Conservation (phyloP, 1,139 yeast genomes). For the Candida sp. region DNA sequence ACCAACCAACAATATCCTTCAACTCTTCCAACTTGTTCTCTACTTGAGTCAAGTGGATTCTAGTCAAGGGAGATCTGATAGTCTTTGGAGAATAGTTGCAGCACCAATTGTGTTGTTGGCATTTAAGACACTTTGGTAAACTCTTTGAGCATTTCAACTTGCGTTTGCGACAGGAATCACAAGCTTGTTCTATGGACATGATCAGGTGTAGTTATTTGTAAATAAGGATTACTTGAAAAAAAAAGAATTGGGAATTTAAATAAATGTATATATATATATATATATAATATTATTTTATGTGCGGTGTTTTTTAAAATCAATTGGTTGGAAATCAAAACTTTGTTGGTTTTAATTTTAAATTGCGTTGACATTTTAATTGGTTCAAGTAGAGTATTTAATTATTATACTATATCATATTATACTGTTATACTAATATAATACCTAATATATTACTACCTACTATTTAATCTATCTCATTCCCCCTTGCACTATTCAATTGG, state of each 20-base stretch:
- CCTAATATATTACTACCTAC: no score
- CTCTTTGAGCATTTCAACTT: constrained; percentile 61
- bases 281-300: neutral
- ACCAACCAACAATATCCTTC: constrained; percentile 47
- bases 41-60: constrained; percentile 76
- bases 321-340: no score
- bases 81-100: constrained; percentile 78
- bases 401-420: no score
- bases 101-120: constrained; percentile 68
- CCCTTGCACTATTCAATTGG: no score
- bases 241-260: neutral
- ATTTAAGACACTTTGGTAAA: constrained; percentile 73
- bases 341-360: no score
- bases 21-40: constrained; percentile 60
- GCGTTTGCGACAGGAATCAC: constrained; percentile 59
- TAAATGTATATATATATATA: no score
- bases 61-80: constrained; percentile 75
- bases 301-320: neutral
- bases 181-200: constrained; percentile 42
- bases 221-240: no score
- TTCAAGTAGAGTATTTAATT: no score
- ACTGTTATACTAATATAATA: no score
- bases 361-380: no score
- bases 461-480: no score
- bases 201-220: no score